Conservation (phyloP, 768 basidiomycete species). For the Trametes sanguinea region DNA sequence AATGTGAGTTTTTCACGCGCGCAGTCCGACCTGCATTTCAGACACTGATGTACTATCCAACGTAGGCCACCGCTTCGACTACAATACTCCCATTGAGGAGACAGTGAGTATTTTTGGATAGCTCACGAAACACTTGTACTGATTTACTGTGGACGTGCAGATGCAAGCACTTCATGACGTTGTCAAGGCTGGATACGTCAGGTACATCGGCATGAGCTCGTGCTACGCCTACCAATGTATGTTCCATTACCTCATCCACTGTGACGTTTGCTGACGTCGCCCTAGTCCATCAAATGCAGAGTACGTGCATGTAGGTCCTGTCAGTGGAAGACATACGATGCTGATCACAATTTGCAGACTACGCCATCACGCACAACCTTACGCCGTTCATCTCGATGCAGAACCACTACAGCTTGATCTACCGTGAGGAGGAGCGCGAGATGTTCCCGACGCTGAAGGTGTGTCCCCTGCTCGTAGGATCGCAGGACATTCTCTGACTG, state of each 20-base stretch:
- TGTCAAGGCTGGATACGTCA: constrained; percentile 44
- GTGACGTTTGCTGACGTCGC: background rate
- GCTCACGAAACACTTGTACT: background rate
- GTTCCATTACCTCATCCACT: background rate
- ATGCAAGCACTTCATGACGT: constrained; percentile 51
- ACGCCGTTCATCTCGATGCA: constrained; percentile 68
- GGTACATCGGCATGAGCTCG: constrained; percentile 44
- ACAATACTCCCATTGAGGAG: constrained; percentile 39
- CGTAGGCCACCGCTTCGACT: constrained; percentile 8
- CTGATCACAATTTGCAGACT: constrained; percentile 31
- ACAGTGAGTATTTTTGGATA: constrained; percentile 20
- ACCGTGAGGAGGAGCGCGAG: constrained; percentile 63
- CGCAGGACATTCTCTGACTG: background rate
- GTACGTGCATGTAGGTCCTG: constrained; percentile 8
- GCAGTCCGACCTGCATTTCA: no score
- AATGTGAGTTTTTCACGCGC: constrained; percentile 44
- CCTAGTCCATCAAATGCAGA: constrained; percentile 37
- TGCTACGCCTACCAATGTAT: constrained; percentile 40
- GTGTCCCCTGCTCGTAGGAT: constrained; percentile 5
- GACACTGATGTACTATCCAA: no score
- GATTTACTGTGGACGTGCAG: background rate
- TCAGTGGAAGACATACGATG: background rate
- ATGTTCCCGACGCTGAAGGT: constrained; percentile 53
- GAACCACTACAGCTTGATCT: constrained; percentile 57
- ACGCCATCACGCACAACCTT: constrained; percentile 39